Conservation (phyloP, 164 flowering plant genomes). For the Vitis riparia region DNA sequence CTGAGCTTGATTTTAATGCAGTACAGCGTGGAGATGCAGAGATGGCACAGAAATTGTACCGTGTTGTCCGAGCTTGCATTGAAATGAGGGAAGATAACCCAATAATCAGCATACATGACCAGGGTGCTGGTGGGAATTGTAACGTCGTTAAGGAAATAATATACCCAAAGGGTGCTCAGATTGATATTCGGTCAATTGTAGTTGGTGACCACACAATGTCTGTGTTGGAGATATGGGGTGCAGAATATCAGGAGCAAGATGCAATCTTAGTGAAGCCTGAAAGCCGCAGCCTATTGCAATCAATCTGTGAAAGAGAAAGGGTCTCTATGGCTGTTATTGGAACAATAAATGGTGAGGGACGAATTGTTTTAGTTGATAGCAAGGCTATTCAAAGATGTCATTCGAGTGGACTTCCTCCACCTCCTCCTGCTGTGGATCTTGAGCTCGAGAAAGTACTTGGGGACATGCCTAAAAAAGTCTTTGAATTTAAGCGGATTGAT, state of each 20-base stretch:
- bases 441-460: conserved; percentile 95
- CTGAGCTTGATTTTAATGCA: conserved; percentile 94
- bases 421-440: conserved; percentile 87
- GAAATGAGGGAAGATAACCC: conserved; percentile 92
- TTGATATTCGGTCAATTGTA: conserved; percentile 80
- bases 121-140: conserved; percentile 98
- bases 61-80: conserved; percentile 86
- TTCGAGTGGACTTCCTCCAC: conserved; percentile 60
- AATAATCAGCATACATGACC: conserved; percentile 93
- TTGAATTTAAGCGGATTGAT: conserved; percentile 59
- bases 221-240: conserved; percentile 96
- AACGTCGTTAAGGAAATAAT: conserved; percentile 97
- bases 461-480: conserved; percentile 88
- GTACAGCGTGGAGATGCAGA: conserved; percentile 98
- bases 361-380: conserved; percentile 69
- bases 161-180: conserved; percentile 87
- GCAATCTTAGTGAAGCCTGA: conserved; percentile 89
- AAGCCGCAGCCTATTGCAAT: conserved; percentile 55
- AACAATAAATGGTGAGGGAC: conserved; percentile 76
- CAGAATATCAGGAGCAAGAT: conserved; percentile 98
- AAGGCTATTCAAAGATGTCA: conserved; percentile 40
- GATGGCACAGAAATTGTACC: conserved; percentile 95
- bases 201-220: conserved; percentile 97
- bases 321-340: conserved; percentile 94
- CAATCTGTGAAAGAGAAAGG: conserved; percentile 89